These are phyloP conservation scores for Crithidia thermophila DNA, from an alignment of 208 protist genomes.

Conservation along the genomic window DNA sequence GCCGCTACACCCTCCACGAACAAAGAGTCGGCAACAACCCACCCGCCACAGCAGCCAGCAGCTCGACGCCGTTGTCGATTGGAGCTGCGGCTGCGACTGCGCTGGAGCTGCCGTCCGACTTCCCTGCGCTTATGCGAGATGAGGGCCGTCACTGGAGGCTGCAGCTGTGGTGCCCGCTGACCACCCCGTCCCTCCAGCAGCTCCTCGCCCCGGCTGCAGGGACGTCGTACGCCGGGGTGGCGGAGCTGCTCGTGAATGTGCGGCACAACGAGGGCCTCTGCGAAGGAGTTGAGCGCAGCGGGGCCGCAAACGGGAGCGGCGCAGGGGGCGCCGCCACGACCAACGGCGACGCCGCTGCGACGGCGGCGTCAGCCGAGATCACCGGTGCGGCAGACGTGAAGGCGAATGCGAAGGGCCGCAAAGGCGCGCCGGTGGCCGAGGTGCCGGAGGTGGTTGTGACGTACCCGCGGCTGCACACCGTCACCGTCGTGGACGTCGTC, in stretches of 20 bases:
- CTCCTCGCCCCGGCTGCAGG: constrained; percentile 40
- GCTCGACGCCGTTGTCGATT: background rate
- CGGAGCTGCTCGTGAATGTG: constrained; percentile 72
- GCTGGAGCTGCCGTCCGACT: constrained; percentile 56
- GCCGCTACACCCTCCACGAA: constrained; percentile 14
- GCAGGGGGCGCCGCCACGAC: background rate
- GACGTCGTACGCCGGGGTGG: constrained; percentile 37
- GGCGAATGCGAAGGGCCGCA: constrained; percentile 16
- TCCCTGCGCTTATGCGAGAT: constrained; percentile 47
- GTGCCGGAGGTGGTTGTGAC: constrained; percentile 30
- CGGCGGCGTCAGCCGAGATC: background rate
- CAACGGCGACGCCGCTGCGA: background rate
- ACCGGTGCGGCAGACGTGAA: background rate
- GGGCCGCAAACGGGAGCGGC: background rate
- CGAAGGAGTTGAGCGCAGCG: constrained; percentile 22
- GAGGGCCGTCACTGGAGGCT: constrained; percentile 47
- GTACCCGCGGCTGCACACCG: constrained; percentile 51
- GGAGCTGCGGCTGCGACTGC: background rate
- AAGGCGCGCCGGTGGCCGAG: background rate
- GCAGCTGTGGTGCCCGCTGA: constrained; percentile 79
- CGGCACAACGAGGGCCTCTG: constrained; percentile 36
- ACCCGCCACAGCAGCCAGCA: constrained; percentile 46
- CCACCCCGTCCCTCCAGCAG: constrained; percentile 24
- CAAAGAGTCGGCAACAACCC: too few relatives aligned
- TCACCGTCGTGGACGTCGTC: constrained; percentile 72